Percentiles rank a stretch among this genome's conserved stretches.
Conservation (phyloP, 2,329 filamentous ascomycete species). For the Penicillium decumbens region DNA sequence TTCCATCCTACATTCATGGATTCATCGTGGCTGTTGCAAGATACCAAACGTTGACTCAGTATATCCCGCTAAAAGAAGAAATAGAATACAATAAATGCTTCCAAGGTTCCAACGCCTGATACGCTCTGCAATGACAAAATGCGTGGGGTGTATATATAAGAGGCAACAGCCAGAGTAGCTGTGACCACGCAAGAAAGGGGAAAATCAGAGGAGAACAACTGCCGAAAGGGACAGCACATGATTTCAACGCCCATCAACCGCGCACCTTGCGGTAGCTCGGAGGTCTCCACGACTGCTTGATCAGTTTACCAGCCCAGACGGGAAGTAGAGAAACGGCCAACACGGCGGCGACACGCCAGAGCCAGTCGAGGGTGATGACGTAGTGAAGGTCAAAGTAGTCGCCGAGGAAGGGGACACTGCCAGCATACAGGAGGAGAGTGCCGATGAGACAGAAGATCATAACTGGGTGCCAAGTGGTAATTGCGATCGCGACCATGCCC, state of each 20-base stretch:
- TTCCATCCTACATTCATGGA: too few relatives aligned
- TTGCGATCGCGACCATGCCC: slow-evolving; percentile 93
- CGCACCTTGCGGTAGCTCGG: slow-evolving; percentile 89
- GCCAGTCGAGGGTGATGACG: slow-evolving; percentile 72
- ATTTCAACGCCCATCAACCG: slow-evolving; percentile 24
- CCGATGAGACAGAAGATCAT: slow-evolving; percentile 84
- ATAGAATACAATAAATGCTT: slow-evolving; percentile 8
- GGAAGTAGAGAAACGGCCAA: slow-evolving; percentile 75
- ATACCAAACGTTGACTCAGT: background rate
- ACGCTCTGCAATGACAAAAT: slow-evolving; percentile 11
- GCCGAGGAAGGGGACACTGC: slow-evolving; percentile 77
- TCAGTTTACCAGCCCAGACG: slow-evolving; percentile 79
- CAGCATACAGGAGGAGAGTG: slow-evolving; percentile 75
- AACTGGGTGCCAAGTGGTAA: slow-evolving; percentile 92
- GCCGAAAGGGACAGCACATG: background rate
- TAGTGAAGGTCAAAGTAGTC: slow-evolving; percentile 85
- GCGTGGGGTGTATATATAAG: slow-evolving; percentile 14
- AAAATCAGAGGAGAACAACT: slow-evolving; percentile 5
- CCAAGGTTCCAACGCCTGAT: slow-evolving; percentile 15
- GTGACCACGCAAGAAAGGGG: background rate
- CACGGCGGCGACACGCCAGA: slow-evolving; percentile 82
- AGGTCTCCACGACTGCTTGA: slow-evolving; percentile 78
- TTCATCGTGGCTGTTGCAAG: background rate
- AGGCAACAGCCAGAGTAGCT: background rate
- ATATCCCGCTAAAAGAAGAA: background rate